Base-by-base conservation (phyloP, 169 alveolate species). In the Plasmodium adleri region DNA sequence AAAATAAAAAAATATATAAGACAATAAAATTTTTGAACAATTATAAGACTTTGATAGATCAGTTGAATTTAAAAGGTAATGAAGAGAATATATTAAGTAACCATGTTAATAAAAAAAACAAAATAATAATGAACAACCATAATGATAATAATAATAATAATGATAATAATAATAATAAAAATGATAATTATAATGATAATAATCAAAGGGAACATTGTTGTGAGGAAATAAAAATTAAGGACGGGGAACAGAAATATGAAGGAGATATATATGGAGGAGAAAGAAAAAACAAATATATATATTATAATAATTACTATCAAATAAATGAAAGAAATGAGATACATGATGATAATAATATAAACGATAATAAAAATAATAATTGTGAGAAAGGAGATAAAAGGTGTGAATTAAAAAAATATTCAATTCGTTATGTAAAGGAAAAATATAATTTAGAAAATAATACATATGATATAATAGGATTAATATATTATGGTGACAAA, bases 401-500 rank as follows among this genome's bases (percentile, higher is more conserved):
- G 5, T 1, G n/a, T 1, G 43, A 13, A 4, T 26, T 15, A 12
- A 20, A 17, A n/a, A 32, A 15, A 28, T n/a, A 28, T 26, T 66
- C 71, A 62, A 43, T 62, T 6, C 71, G 45, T 24, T 62, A 62
- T 13, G 32, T 7, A 13, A n/a, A 2, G 0, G 64, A 6, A 70
- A 45, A 67, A 39, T 39, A 66, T n/a, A n/a, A n/a, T 3, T 13
- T 15, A 47, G 22, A 68, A 17, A 83, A 56, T 54, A 68, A 67
- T 59, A 6, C 43, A 5, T 83, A 83, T 45, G 39, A 72, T 10
- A 83, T 83, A 47, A 43, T 83, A 8, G 91, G 85, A 4, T 49
- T 83, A 49, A 68, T 83, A 17, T 68, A 83, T 62, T 83, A 72
- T 56, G 91, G 91, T 5, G 73, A 83, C 4, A 83, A 83, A 13